Percentiles rank a stretch among this genome's conserved stretches.
phyloP scores from a whole-genome alignment of 2,329 filamentous ascomycete species.

The Arthrobotrys sphaeroides region DNA sequence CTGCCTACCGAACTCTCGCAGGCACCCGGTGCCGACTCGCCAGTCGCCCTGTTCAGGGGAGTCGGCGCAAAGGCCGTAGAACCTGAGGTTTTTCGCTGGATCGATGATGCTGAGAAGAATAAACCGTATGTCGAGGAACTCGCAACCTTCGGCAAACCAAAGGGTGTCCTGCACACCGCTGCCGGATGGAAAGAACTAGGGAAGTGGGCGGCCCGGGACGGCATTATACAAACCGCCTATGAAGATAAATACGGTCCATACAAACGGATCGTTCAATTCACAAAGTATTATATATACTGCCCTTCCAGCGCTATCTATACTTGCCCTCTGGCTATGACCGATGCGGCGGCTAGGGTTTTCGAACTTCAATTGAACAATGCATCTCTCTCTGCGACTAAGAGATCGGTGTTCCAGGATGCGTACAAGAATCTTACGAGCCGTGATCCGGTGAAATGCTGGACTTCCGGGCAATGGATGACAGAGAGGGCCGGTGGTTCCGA shows the following conservation, averaged over 20 bases:
- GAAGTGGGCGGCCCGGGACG: constrained; percentile 68
- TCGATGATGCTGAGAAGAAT: constrained; percentile 73
- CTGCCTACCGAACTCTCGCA: constrained; percentile 33
- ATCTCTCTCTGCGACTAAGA: constrained; percentile 30
- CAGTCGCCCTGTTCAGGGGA: constrained; percentile 27
- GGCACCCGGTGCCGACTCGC: constrained; percentile 7
- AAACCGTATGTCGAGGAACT: constrained; percentile 70
- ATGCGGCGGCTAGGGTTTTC: constrained; percentile 48
- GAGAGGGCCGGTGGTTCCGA: constrained; percentile 75
- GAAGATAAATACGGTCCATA: constrained; percentile 66
- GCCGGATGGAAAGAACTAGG: constrained; percentile 74
- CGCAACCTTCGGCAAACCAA: constrained; percentile 71
- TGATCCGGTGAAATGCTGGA: constrained; percentile 69
- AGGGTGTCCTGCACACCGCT: constrained; percentile 70
- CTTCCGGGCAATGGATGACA: constrained; percentile 81
- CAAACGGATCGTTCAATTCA: constrained; percentile 70
- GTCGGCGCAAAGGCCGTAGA: constrained; percentile 63
- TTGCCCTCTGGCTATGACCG: constrained; percentile 72
- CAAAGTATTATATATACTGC: constrained; percentile 69
- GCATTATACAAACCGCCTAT: constrained; percentile 66
- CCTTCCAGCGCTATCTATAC: constrained; percentile 70
- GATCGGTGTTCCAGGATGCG: constrained; percentile 65
- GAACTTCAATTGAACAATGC: constrained; percentile 21
- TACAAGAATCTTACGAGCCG: constrained; percentile 67
- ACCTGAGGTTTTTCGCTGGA: constrained; percentile 67